Conservation (phyloP, 2,329 filamentous ascomycete genomes). For the Gaeumannomyces tritici region DNA sequence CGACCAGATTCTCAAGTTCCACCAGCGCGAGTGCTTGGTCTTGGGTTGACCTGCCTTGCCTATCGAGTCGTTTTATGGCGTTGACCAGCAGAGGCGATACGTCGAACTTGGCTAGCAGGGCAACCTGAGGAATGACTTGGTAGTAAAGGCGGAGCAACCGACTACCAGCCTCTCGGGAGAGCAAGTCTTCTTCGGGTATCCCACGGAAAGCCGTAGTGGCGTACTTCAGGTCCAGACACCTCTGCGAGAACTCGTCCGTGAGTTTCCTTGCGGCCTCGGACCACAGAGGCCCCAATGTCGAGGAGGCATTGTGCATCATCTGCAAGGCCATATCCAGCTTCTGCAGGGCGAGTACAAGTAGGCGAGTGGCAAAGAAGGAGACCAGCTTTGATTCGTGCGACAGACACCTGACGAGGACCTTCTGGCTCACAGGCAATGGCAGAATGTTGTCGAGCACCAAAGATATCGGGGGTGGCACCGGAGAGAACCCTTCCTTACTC, state of each 20-base stretch:
- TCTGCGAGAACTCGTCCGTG: slow-evolving; percentile 63
- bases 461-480: slow-evolving; percentile 66
- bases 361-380: slow-evolving; percentile 72
- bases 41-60: slow-evolving; percentile 34
- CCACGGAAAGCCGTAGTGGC: slow-evolving; percentile 65
- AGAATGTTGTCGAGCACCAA: slow-evolving; percentile 79
- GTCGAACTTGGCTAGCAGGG: slow-evolving; percentile 79
- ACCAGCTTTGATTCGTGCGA: slow-evolving; percentile 70
- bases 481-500: slow-evolving; percentile 49
- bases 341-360: slow-evolving; percentile 68
- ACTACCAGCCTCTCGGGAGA: slow-evolving; percentile 71
- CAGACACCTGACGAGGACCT: slow-evolving; percentile 69
- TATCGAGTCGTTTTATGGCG: slow-evolving; percentile 53
- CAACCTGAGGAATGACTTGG: slow-evolving; percentile 67
- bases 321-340: slow-evolving; percentile 61
- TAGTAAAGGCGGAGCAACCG: slow-evolving; percentile 79
- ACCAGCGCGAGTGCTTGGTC: slow-evolving; percentile 50
- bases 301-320: slow-evolving; percentile 42
- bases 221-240: slow-evolving; percentile 75
- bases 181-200: slow-evolving; percentile 55
- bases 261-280: slow-evolving; percentile 57
- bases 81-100: slow-evolving; percentile 68
- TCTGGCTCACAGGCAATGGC: slow-evolving; percentile 71
- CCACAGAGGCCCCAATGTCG: slow-evolving; percentile 49
- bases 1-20: slow-evolving; percentile 72